Conservation (phyloP, 495 filamentous ascomycete species). For the Penicillium maclennaniae region DNA sequence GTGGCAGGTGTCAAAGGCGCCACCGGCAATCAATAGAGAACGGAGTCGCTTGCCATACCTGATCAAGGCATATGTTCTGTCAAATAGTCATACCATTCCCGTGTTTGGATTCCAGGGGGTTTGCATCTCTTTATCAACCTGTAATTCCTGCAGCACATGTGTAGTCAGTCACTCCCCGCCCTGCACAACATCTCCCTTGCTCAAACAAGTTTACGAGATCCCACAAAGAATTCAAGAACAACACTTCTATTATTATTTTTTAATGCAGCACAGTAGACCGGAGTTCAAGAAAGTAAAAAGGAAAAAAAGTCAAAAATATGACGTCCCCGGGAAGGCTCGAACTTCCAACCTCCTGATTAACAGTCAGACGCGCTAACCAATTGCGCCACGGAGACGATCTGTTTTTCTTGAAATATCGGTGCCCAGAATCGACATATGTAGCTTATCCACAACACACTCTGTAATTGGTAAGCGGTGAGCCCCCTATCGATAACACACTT, state of each 20-base stretch:
- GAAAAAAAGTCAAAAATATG: too few species aligned
- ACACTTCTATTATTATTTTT: too few species aligned
- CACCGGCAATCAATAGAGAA: neutral
- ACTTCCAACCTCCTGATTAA: too few species aligned
- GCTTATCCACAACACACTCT: neutral
- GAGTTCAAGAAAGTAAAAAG: too few species aligned
- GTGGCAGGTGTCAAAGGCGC: neutral
- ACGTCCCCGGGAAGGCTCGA: too few species aligned
- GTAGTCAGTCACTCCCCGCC: neutral
- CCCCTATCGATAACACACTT: constrained; percentile 33
- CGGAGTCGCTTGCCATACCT: neutral
- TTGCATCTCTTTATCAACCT: neutral
- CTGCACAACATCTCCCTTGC: neutral
- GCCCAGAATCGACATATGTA: neutral
- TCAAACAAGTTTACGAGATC: too few species aligned
- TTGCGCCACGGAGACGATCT: neutral
- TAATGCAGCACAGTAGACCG: too few species aligned
- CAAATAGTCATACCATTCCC: neutral
- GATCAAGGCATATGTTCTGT: neutral
- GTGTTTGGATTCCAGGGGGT: too few species aligned
- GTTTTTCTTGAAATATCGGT: neutral
- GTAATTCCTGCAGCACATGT: neutral
- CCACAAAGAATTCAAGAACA: too few species aligned
- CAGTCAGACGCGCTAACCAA: too few species aligned
- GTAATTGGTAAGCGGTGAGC: constrained; percentile 22